Evolutionary conservation across 768 basidiomycete genomes (phyloP).

Genomic region (Psilocybe subaeruginosa): DNA sequence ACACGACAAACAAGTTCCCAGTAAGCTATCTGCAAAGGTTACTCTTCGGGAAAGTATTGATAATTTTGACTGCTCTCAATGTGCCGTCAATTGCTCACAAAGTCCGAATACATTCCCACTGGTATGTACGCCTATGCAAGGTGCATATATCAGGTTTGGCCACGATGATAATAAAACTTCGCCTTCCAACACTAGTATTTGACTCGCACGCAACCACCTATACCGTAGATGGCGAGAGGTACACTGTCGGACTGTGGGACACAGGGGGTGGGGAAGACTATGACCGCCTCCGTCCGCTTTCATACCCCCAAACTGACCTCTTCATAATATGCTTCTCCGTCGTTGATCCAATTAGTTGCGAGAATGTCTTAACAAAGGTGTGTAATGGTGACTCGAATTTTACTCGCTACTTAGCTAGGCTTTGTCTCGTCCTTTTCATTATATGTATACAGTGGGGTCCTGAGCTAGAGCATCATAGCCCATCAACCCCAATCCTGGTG

Average conservation of each 20-base stretch:
- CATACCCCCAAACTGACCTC: not conserved
- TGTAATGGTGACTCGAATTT: no score
- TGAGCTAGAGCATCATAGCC: not conserved
- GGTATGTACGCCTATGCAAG: not conserved
- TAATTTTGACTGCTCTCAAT: no score
- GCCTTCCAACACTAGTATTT: not conserved
- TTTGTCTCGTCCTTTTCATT: no score
- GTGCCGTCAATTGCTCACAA: not conserved
- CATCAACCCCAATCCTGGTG: not conserved
- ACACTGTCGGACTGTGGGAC: not conserved
- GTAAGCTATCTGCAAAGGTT: not conserved
- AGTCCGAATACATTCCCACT: not conserved
- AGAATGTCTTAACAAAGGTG: constrained; percentile 4
- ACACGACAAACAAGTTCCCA: not conserved
- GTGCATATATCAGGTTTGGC: not conserved
- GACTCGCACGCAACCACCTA: not conserved
- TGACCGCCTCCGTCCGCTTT: not conserved
- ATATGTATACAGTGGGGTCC: constrained; percentile 3
- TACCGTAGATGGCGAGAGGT: not conserved
- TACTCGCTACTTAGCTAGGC: no score
- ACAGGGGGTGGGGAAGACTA: not conserved
- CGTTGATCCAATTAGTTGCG: not conserved
- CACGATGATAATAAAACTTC: no score
- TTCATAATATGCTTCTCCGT: constrained; percentile 5
- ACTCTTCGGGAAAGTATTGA: no score